Evolutionary conservation across 2,329 filamentous ascomycete genomes (phyloP).

Genomic region (Fusarium lateritium): DNA sequence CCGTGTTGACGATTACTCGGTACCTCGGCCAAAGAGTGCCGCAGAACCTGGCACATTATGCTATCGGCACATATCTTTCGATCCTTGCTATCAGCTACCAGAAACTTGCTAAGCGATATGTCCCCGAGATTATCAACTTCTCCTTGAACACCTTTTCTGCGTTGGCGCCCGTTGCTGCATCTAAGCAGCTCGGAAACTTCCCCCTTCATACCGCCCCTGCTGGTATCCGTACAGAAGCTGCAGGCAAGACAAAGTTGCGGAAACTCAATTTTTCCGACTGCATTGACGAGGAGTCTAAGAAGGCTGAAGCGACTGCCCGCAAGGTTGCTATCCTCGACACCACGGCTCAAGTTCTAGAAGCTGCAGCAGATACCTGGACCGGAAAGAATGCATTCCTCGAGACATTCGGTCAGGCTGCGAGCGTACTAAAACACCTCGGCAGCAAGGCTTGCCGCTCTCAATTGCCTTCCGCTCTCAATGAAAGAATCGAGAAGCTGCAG

Average conservation of each 20-base stretch:
- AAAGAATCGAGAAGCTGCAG: conserved; percentile 59
- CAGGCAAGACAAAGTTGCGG: conserved; percentile 59
- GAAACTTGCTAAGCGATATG: conserved; percentile 84
- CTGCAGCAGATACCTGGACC: conserved; percentile 80
- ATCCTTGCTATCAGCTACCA: conserved; percentile 88
- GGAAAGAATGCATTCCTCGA: conserved; percentile 82
- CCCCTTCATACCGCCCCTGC: conserved; percentile 71
- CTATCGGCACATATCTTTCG: conserved; percentile 82
- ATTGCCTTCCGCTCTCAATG: conserved; percentile 61
- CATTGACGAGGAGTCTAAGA: conserved; percentile 55
- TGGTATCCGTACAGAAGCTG: conserved; percentile 65
- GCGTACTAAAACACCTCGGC: conserved; percentile 73
- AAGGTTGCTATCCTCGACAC: conserved; percentile 75
- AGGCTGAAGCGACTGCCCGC: conserved; percentile 50
- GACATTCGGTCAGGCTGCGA: conserved; percentile 77
- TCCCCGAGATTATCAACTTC: conserved; percentile 91
- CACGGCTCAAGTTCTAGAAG: conserved; percentile 75
- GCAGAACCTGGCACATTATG: conserved; percentile 74
- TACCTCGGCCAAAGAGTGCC: conserved; percentile 86
- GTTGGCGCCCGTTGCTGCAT: conserved; percentile 70
- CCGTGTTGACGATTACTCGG: conserved; percentile 85
- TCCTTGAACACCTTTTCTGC: conserved; percentile 79
- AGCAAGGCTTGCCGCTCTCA: conserved; percentile 66
- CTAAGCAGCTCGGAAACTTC: conserved; percentile 67
- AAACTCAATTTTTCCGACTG: conserved; percentile 75